Evolutionary conservation across 2,329 filamentous ascomycete genomes (phyloP), one percentile per base, ranked within the genome.

Genomic region (Aspergillus novoparasiticus): DNA sequence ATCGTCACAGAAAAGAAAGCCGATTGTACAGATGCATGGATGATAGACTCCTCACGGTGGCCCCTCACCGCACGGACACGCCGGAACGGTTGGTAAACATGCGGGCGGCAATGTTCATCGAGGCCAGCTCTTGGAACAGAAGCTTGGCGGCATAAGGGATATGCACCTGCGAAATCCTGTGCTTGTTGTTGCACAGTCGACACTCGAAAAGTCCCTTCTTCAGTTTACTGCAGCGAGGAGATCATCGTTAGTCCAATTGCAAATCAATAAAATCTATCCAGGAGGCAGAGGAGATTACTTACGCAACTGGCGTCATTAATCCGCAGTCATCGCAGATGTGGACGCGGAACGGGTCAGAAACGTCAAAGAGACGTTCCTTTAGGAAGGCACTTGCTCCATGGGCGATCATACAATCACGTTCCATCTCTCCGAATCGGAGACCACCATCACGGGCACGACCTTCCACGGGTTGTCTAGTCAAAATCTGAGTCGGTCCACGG

Each of bases 371-470:
- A 73, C 95, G 89, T 84, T 99, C 95, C 83, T 99, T 99, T 75
- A 99, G 82, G 86, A 99, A 99, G 1, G 94, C 90, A 60, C 93
- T 94, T 4, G 96, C 95, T 76, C 95, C 95, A 78, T 99, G 96
- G n/a, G 96, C 93, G 83, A 99, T 99, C 95, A 99, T 99, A 79
- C 95, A 99, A 87, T 99, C 96, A 83, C 96, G 94, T 82, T 99
- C 96, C 95, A 99, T 99, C 85, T 99, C 95, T 89, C 95, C 95
- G 88, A 99, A 99, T 77, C 96, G 94, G 51, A 99, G 86, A 84
- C 95, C 95, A 86, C 95, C 95, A 77, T 99, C 96, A 80, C 96
- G 86, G 4, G 95, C 95, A 87, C 96, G 92, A 90, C 95, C 95
- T 82, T 99, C 95, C 16, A 99, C 95, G 21, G 95, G 95, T 80